Conservation (phyloP, 169 alveolate species). For the Pseudocohnilembus persalinus region DNA sequence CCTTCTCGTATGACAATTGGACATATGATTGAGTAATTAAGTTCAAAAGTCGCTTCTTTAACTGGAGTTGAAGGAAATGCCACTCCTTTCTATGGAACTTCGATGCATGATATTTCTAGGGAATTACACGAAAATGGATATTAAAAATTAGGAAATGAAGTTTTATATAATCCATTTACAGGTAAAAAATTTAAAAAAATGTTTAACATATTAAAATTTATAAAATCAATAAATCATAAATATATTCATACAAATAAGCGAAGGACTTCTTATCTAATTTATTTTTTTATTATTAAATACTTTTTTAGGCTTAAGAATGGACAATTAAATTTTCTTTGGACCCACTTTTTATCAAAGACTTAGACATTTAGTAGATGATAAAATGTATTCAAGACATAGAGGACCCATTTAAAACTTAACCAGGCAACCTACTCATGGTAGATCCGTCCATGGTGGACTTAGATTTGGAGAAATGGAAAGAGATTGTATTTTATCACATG, state of each 20-base stretch:
- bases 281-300: too few relatives aligned
- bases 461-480: constrained; percentile 99
- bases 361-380: constrained; percentile 99
- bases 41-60: constrained; percentile 96
- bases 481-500: constrained; percentile 99
- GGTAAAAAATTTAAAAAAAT: constrained; percentile 65
- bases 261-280: too few relatives aligned
- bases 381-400: constrained; percentile 98
- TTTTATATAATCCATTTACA: constrained; percentile 97
- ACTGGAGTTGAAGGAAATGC: constrained; percentile 99
- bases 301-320: constrained; percentile 63
- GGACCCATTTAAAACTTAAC: constrained; percentile 99
- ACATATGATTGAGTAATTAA: constrained; percentile 98
- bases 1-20: constrained; percentile 99
- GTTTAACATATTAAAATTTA: too few relatives aligned
- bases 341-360: constrained; percentile 99
- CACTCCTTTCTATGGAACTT: constrained; percentile 98
- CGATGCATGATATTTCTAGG: constrained; percentile 97
- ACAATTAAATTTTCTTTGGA: constrained; percentile 97
- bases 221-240: too few relatives aligned
- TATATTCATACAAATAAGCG: too few relatives aligned
- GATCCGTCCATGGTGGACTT: constrained; percentile 97
- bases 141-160: constrained; percentile 98
- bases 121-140: constrained; percentile 96
- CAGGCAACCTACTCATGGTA: constrained; percentile 99